Conservation (phyloP, 441 rosid species). For the Populus hybrid region DNA sequence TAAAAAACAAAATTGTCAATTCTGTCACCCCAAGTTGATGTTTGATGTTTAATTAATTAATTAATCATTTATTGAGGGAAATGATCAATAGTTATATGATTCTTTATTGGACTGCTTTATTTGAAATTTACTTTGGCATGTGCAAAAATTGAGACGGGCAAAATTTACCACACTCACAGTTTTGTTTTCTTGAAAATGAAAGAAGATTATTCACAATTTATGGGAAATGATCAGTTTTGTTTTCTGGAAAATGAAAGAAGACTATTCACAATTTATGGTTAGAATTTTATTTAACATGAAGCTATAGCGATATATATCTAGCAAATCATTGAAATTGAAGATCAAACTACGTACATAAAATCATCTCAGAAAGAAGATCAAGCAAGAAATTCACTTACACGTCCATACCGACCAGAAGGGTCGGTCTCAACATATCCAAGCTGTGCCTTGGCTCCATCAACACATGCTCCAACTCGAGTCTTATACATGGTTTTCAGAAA, state of each 20-base stretch:
- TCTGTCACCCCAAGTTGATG: neutral
- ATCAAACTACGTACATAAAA: neutral
- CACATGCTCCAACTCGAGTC: slow-evolving; percentile 25
- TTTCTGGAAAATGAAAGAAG: too few species aligned
- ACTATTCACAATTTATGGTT: too few species aligned
- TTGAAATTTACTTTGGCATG: neutral
- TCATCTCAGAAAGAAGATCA: neutral
- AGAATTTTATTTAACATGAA: neutral
- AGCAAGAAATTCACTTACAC: slow-evolving; percentile 41
- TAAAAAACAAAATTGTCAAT: too few species aligned
- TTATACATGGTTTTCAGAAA: slow-evolving; percentile 40
- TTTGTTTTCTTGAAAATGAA: too few species aligned
- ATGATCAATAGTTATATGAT: too few species aligned
- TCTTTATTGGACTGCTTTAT: too few species aligned
- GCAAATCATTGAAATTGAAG: neutral
- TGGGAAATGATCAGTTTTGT: too few species aligned
- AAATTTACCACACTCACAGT: neutral
- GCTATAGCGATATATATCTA: neutral
- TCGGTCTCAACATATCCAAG: slow-evolving; percentile 53
- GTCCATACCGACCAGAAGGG: slow-evolving; percentile 65
- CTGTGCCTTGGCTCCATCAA: slow-evolving; percentile 28
- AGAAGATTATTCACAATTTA: too few species aligned
- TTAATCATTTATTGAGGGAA: too few species aligned
- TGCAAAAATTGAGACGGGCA: neutral
- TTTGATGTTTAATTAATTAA: too few species aligned